Evolutionary conservation across 208 protist genomes (phyloP).

Genomic region (Crithidia expoeki): DNA sequence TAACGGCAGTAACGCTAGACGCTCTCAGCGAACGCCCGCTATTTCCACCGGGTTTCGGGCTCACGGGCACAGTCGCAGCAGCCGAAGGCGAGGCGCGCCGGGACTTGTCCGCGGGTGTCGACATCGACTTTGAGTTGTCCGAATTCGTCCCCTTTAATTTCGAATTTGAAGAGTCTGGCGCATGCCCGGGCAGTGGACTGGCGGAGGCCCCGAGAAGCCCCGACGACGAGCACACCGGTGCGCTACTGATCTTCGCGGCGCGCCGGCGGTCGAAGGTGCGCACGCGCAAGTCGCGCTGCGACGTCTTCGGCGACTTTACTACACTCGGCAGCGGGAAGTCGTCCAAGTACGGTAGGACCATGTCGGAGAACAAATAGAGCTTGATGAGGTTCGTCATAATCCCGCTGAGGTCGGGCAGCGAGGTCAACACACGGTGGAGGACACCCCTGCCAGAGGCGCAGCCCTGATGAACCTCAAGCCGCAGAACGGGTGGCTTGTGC

Average conservation of each 20-base stretch:
- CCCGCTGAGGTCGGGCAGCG: conserved; percentile 71
- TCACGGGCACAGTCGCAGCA: neutral
- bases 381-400: conserved; percentile 75
- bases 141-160: neutral
- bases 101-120: neutral
- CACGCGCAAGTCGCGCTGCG: conserved; percentile 33
- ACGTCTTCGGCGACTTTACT: conserved; percentile 51
- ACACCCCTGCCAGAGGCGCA: conserved; percentile 56
- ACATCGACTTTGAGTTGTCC: neutral
- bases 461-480: conserved; percentile 65
- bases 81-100: neutral
- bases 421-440: conserved; percentile 77
- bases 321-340: conserved; percentile 86
- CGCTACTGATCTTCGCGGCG: conserved; percentile 50
- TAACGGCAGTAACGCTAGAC: neutral
- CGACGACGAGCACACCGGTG: conserved; percentile 6
- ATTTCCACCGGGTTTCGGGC: neutral
- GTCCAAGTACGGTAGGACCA: conserved; percentile 85
- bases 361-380: conserved; percentile 72
- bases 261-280: conserved; percentile 65
- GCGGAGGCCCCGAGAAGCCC: neutral
- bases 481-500: conserved; percentile 65
- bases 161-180: neutral
- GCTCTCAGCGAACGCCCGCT: neutral
- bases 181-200: neutral